These are phyloP conservation scores for Penicillium occitanis DNA, from an alignment of 2,329 filamentous ascomycete species.

Conservation along the genomic window DNA sequence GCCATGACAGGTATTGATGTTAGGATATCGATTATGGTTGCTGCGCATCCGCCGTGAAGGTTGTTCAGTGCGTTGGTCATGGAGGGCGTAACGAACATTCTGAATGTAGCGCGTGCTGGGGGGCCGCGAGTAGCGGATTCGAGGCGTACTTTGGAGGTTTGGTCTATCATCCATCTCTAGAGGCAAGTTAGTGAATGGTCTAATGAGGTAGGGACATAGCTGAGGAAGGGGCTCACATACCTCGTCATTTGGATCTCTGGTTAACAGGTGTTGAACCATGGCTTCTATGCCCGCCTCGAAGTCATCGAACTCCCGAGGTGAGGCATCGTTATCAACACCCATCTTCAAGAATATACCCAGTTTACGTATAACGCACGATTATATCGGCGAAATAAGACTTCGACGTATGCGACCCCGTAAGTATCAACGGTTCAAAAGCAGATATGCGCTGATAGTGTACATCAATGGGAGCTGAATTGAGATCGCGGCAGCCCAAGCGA, in stretches of 20 bases:
- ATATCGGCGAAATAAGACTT: background rate
- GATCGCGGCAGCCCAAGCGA: background rate
- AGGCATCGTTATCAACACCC: background rate
- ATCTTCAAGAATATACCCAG: background rate
- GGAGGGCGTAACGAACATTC: constrained; percentile 70
- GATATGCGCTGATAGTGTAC: background rate
- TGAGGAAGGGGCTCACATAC: too few relatives aligned
- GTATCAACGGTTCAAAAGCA: background rate
- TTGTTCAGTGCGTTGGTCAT: constrained; percentile 91
- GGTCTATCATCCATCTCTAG: constrained; percentile 17
- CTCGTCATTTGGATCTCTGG: background rate
- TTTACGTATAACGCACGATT: background rate
- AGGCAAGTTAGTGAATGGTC: background rate
- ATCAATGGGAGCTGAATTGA: background rate
- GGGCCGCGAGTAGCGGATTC: constrained; percentile 40
- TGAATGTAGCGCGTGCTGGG: constrained; percentile 36
- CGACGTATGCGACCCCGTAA: background rate
- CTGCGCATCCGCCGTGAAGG: constrained; percentile 77
- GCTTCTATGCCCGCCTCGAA: background rate
- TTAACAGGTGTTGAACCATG: background rate
- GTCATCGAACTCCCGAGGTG: background rate
- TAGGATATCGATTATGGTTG: constrained; percentile 66
- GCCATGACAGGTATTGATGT: constrained; percentile 61
- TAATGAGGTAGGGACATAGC: too few relatives aligned
- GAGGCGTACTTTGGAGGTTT: constrained; percentile 33